phyloP scores from a whole-genome alignment of 1,139 yeast genomes.

The Pichia sp. region DNA sequence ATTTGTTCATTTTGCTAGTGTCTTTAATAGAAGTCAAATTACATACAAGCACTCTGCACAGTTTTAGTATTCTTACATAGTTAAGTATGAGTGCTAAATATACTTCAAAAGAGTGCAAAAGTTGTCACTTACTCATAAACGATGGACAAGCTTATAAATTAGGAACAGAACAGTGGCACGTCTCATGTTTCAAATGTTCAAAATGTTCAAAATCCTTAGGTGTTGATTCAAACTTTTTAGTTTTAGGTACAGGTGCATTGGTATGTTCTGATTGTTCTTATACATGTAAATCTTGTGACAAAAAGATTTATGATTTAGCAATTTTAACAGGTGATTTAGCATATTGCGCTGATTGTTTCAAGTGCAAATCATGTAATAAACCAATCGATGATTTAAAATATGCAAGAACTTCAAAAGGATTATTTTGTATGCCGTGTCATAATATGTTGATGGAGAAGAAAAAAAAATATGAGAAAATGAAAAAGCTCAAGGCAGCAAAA shows the following conservation, averaged over 20 bases:
- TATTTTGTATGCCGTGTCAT: slow-evolving; percentile 91
- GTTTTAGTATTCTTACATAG: too few relatives aligned
- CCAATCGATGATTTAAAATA: slow-evolving; percentile 85
- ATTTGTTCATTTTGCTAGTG: too few relatives aligned
- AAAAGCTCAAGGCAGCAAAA: slow-evolving; percentile 14
- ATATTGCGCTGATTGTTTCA: slow-evolving; percentile 85
- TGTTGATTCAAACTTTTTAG: slow-evolving; percentile 82
- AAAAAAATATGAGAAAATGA: slow-evolving; percentile 46
- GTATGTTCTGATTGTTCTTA: slow-evolving; percentile 91
- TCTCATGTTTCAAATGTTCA: slow-evolving; percentile 84
- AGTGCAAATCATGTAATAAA: slow-evolving; percentile 82
- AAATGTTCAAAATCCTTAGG: slow-evolving; percentile 74
- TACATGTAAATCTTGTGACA: slow-evolving; percentile 79
- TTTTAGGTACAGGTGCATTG: slow-evolving; percentile 84
- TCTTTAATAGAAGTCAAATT: too few relatives aligned
- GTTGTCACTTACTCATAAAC: slow-evolving; percentile 38
- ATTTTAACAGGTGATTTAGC: slow-evolving; percentile 93
- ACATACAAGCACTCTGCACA: too few relatives aligned
- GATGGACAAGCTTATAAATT: slow-evolving; percentile 79
- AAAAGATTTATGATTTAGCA: slow-evolving; percentile 93
- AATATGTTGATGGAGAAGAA: slow-evolving; percentile 72
- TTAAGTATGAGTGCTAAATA: background rate
- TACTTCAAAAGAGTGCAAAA: slow-evolving; percentile 23
- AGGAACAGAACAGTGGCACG: slow-evolving; percentile 95
- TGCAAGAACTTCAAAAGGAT: slow-evolving; percentile 89